phyloP scores from a whole-genome alignment of 495 filamentous ascomycete genomes.

The Rhizodiscina lignyota region DNA sequence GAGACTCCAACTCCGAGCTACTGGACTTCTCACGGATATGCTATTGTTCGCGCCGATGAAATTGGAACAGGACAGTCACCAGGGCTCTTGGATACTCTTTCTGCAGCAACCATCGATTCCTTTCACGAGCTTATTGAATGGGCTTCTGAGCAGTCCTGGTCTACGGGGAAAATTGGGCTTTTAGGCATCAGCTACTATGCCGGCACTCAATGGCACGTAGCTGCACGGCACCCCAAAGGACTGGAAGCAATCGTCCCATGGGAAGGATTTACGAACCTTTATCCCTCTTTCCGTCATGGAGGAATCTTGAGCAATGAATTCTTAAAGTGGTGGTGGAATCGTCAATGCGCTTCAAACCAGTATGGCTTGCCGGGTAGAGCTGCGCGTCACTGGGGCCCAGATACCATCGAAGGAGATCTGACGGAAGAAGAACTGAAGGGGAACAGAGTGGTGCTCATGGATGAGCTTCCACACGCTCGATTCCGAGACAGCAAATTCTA shows the following conservation, averaged over 20 bases:
- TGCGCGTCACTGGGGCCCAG: conserved; percentile 27
- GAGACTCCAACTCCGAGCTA: conserved; percentile 46
- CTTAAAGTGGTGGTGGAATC: conserved; percentile 49
- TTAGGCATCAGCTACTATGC: conserved; percentile 48
- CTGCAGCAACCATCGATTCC: conserved; percentile 34
- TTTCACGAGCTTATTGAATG: conserved; percentile 51
- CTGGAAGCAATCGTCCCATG: conserved; percentile 44
- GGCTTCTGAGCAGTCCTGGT: conserved; percentile 44
- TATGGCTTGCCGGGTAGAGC: conserved; percentile 34
- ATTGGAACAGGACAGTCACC: conserved; percentile 40
- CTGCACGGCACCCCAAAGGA: conserved; percentile 41
- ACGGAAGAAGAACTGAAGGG: conserved; percentile 30
- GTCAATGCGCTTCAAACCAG: conserved; percentile 46
- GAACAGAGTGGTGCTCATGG: conserved; percentile 40
- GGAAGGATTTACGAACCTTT: conserved; percentile 57
- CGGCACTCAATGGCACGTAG: conserved; percentile 46
- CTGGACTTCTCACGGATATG: conserved; percentile 46
- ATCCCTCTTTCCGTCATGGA: conserved; percentile 47
- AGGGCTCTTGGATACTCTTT: conserved; percentile 44
- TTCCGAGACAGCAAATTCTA: conserved; percentile 48
- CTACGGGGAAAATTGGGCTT: conserved; percentile 41
- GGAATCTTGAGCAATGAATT: conserved; percentile 48
- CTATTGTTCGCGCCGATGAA: conserved; percentile 43
- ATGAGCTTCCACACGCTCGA: conserved; percentile 34
- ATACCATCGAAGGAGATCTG: conserved; percentile 43